phyloP scores from a whole-genome alignment of 495 filamentous ascomycete genomes.

The Penicillium herquei region DNA sequence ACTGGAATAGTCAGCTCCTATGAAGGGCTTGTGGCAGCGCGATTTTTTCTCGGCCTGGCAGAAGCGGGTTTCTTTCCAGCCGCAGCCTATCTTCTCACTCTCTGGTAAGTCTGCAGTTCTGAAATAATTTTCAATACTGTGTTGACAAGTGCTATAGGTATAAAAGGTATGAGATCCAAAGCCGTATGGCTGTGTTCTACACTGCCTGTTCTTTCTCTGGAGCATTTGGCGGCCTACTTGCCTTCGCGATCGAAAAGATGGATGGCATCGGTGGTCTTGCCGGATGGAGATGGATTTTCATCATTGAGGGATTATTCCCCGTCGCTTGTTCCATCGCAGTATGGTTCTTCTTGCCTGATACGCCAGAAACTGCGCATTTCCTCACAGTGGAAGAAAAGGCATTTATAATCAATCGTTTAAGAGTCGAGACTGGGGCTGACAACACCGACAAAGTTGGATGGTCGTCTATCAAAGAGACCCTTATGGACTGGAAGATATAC shows the following conservation, averaged over 20 bases:
- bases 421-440: background rate
- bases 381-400: background rate
- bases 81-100: conserved; percentile 53
- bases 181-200: conserved; percentile 59
- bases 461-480: background rate
- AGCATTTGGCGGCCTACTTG: conserved; percentile 61
- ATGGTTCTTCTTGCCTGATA: background rate
- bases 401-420: background rate
- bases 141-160: conserved; percentile 30
- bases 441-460: background rate
- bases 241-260: conserved; percentile 57
- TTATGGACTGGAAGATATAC: background rate
- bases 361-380: background rate
- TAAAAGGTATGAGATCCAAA: conserved; percentile 58
- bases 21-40: conserved; percentile 57
- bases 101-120: conserved; percentile 34
- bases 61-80: conserved; percentile 60
- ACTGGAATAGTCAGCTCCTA: conserved; percentile 50
- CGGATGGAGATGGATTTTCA: conserved; percentile 66
- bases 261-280: conserved; percentile 48
- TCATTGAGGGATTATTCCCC: conserved; percentile 54
- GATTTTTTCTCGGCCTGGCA: conserved; percentile 56
- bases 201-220: conserved; percentile 56
- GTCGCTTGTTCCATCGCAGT: background rate
- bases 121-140: too few relatives aligned